Conservation (phyloP, 2,329 filamentous ascomycete species). For the Periconia sp. region DNA sequence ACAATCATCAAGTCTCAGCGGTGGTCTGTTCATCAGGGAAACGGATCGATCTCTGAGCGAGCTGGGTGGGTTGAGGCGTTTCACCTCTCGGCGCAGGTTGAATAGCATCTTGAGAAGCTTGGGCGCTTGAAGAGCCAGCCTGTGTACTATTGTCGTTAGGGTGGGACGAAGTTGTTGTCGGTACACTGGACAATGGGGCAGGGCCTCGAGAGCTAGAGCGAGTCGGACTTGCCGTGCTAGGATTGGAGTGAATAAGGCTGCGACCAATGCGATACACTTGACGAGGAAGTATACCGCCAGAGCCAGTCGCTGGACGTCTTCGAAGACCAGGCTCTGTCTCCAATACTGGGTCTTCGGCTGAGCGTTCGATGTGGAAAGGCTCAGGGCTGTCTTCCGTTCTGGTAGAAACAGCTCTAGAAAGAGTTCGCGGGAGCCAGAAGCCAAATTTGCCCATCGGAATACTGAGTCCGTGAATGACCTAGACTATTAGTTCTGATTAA, state of each 20-base stretch:
- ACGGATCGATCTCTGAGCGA: slow-evolving; percentile 31
- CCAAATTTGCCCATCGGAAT: slow-evolving; percentile 76
- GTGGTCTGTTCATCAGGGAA: slow-evolving; percentile 38
- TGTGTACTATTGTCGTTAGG: neutral
- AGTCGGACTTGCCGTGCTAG: slow-evolving; percentile 5
- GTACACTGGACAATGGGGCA: slow-evolving; percentile 3
- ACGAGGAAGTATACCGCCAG: slow-evolving; percentile 29
- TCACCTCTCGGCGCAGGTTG: neutral
- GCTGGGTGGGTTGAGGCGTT: slow-evolving; percentile 4
- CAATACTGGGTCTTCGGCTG: slow-evolving; percentile 19
- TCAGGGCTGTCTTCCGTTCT: slow-evolving; percentile 26
- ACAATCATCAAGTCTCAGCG: too few relatives aligned
- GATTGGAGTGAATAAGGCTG: slow-evolving; percentile 34
- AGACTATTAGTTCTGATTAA: slow-evolving; percentile 3
- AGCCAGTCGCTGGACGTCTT: slow-evolving; percentile 25
- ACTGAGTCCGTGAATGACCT: slow-evolving; percentile 81
- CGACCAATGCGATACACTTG: slow-evolving; percentile 44
- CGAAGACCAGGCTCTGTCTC: slow-evolving; percentile 31
- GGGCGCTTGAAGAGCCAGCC: slow-evolving; percentile 11
- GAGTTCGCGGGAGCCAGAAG: slow-evolving; percentile 66
- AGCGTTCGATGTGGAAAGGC: slow-evolving; percentile 37
- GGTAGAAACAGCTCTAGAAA: slow-evolving; percentile 57
- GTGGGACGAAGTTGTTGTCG: neutral
- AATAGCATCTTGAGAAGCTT: slow-evolving; percentile 8
- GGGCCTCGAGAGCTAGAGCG: slow-evolving; percentile 1